Percentiles rank a stretch among this genome's conserved stretches.
Conservation (phyloP, 352 stramenopile genomes). For the Pythium myriotylum region DNA sequence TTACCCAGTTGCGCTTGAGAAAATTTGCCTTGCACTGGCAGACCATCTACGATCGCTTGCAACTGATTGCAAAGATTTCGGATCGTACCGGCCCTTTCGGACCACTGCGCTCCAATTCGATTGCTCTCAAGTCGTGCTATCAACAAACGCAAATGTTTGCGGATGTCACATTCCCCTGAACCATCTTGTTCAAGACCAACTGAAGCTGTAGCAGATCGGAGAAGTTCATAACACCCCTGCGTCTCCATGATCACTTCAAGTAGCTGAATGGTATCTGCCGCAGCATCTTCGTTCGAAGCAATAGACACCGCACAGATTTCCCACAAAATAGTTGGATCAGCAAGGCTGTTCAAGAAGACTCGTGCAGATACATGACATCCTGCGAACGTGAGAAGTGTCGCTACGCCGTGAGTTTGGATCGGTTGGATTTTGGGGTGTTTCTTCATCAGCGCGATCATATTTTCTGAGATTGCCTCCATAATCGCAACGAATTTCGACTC, state of each 20-base stretch:
- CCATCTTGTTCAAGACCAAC: no score
- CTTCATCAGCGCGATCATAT: slow-evolving; percentile 41
- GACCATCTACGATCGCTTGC: slow-evolving; percentile 10
- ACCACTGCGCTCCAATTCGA: slow-evolving; percentile 8
- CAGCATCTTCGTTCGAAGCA: slow-evolving; percentile 25
- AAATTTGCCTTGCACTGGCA: neutral
- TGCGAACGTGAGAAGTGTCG: slow-evolving; percentile 48
- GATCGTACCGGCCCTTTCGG: slow-evolving; percentile 5
- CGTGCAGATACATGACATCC: slow-evolving; percentile 33
- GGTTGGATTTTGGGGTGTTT: slow-evolving; percentile 34
- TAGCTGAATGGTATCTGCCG: slow-evolving; percentile 41
- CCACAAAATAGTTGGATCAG: slow-evolving; percentile 26
- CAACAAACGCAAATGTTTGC: slow-evolving; percentile 1
- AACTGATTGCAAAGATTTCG: slow-evolving; percentile 15
- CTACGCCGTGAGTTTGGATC: slow-evolving; percentile 56
- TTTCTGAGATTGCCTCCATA: slow-evolving; percentile 29
- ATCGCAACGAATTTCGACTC: slow-evolving; percentile 14
- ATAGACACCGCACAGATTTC: slow-evolving; percentile 36
- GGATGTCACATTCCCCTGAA: no score
- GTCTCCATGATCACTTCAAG: slow-evolving; percentile 45
- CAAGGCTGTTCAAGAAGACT: slow-evolving; percentile 17
- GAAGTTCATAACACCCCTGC: slow-evolving; percentile 8
- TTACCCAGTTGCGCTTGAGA: neutral
- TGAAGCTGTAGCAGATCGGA: slow-evolving; percentile 13
- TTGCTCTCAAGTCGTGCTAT: slow-evolving; percentile 21